phyloP scores from a whole-genome alignment of 441 rosid species.

The Monsonia emarginata region DNA sequence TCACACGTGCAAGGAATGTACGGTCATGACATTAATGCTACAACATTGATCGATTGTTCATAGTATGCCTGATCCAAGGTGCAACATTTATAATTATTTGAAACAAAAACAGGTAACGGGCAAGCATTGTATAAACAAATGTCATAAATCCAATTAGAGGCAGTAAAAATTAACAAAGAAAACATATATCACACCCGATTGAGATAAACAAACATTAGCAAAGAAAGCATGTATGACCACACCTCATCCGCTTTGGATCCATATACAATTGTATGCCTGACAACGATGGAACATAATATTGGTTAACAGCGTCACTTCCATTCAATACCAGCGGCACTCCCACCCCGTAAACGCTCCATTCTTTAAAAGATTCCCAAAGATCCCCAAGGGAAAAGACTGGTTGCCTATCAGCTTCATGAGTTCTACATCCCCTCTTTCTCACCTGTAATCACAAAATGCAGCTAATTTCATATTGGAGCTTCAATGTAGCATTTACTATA shows the following conservation, averaged over 20 bases:
- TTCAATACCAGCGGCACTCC: conserved; percentile 34
- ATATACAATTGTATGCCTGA: conserved; percentile 39
- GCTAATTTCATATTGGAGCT: not conserved
- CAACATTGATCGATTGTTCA: not conserved
- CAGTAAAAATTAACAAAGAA: not conserved
- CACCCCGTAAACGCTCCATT: conserved; percentile 40
- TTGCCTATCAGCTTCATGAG: conserved; percentile 15
- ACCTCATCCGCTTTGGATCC: conserved; percentile 30
- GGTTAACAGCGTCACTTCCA: conserved; percentile 29
- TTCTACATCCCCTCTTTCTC: conserved; percentile 22
- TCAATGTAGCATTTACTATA: too few species aligned
- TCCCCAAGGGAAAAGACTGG: conserved; percentile 26
- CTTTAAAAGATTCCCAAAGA: conserved; percentile 35
- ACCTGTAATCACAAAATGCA: conserved; percentile 16
- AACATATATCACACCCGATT: too few species aligned
- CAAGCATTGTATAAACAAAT: not conserved
- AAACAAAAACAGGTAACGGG: not conserved
- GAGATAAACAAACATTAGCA: not conserved
- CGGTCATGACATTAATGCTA: not conserved
- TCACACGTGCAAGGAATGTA: not conserved
- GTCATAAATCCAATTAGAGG: not conserved
- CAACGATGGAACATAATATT: conserved; percentile 40
- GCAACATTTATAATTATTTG: not conserved
- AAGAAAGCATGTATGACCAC: conserved; percentile 12
- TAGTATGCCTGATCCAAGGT: not conserved